phyloP scores from a whole-genome alignment of 306 rosid genomes.

The Fagus sylvatica region DNA sequence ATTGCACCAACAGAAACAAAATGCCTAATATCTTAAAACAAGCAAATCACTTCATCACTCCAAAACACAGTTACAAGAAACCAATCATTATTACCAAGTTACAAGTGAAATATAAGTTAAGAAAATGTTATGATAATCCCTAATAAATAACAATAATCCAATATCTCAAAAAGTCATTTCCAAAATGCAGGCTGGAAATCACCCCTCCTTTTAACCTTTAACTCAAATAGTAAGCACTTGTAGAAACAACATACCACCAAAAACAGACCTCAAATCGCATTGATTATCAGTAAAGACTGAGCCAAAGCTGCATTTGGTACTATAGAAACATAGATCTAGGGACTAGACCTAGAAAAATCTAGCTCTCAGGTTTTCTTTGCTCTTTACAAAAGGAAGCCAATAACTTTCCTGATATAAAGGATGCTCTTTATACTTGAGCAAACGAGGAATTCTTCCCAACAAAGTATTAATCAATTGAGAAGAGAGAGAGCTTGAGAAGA shows the following conservation, averaged over 20 bases:
- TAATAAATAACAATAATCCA: not conserved
- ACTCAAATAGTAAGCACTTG: not conserved
- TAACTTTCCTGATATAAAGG: too few relatives aligned
- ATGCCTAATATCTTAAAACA: too few relatives aligned
- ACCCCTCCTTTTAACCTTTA: not conserved
- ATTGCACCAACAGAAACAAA: too few relatives aligned
- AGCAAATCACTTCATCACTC: too few relatives aligned
- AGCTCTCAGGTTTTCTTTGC: too few relatives aligned
- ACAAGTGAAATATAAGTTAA: not conserved
- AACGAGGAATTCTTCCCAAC: too few relatives aligned
- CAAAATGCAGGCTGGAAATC: not conserved
- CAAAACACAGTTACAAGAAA: not conserved
- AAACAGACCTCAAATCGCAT: not conserved
- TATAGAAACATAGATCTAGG: not conserved
- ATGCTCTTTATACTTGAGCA: not conserved
- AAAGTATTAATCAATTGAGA: too few relatives aligned
- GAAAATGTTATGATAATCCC: not conserved
- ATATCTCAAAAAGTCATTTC: not conserved
- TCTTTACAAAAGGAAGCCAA: too few relatives aligned
- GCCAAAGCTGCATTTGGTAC: not conserved
- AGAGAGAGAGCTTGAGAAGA: too few relatives aligned
- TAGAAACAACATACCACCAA: not conserved
- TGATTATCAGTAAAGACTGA: not conserved
- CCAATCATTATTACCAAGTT: not conserved
- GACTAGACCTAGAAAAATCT: not conserved